Percentiles rank a stretch among this genome's conserved stretches.
Conservation (phyloP, 2,329 filamentous ascomycete species). For the Daldinia sp. region DNA sequence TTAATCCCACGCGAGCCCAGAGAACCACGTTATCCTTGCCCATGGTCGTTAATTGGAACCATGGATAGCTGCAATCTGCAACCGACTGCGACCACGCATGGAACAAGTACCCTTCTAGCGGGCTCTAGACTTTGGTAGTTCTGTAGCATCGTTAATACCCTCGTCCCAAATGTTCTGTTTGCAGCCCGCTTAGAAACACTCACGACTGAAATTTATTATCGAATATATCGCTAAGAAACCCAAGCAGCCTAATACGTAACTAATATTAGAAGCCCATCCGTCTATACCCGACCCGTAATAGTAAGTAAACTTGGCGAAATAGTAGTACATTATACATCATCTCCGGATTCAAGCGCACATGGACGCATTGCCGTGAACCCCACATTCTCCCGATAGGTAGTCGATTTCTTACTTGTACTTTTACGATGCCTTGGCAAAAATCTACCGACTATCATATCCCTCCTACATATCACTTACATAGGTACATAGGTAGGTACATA, state of each 20-base stretch:
- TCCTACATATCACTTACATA: background rate
- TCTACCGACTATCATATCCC: background rate
- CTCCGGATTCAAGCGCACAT: background rate
- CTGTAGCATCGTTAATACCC: conserved; percentile 1
- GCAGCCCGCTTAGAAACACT: background rate
- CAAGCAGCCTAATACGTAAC: background rate
- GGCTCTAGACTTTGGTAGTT: conserved; percentile 9
- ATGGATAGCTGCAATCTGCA: conserved; percentile 23
- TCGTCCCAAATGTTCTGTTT: background rate
- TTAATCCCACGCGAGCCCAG: conserved; percentile 39
- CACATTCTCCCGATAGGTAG: background rate
- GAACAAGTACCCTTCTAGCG: conserved; percentile 17
- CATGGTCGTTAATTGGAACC: conserved; percentile 39
- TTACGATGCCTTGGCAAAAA: conserved; percentile 5
- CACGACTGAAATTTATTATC: background rate
- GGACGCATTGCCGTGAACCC: background rate
- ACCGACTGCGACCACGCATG: conserved; percentile 24
- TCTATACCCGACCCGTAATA: conserved; percentile 3
- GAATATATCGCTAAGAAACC: conserved; percentile 4
- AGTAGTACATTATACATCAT: background rate
- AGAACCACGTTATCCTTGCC: conserved; percentile 33
- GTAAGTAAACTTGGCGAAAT: background rate
- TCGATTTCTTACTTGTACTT: conserved; percentile 6
- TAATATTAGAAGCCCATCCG: background rate
- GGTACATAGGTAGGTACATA: too few relatives aligned